phyloP scores from a whole-genome alignment of 192 early-diverging fungal species.

The Umbelopsis ramanniana region DNA sequence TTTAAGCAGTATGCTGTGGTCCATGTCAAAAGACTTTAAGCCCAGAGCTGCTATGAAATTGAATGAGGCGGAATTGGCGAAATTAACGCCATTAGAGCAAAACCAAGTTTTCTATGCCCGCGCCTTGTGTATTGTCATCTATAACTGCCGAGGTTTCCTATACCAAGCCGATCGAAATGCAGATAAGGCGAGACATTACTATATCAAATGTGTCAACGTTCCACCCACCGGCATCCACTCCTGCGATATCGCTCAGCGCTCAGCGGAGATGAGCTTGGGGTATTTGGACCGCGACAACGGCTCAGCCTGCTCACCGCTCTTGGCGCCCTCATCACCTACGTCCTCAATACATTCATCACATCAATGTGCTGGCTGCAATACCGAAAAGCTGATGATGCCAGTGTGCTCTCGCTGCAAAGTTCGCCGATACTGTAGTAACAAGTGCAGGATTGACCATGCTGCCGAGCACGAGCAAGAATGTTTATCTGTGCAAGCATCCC shows the following conservation, averaged over 20 bases:
- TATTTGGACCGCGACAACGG: slow-evolving; percentile 3
- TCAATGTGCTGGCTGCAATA: slow-evolving; percentile 31
- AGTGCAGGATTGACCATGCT: slow-evolving; percentile 17
- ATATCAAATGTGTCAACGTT: slow-evolving; percentile 35
- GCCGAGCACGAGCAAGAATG: slow-evolving; percentile 4
- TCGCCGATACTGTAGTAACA: slow-evolving; percentile 32
- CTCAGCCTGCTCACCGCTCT: background rate
- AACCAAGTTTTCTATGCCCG: slow-evolving; percentile 21
- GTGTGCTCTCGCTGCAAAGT: slow-evolving; percentile 38
- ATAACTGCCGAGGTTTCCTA: slow-evolving; percentile 33
- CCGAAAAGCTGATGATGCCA: slow-evolving; percentile 39
- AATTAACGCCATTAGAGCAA: background rate
- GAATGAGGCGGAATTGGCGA: background rate
- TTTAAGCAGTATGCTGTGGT: background rate
- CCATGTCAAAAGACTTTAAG: background rate
- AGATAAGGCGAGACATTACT: slow-evolving; percentile 30
- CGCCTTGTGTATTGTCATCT: slow-evolving; percentile 37
- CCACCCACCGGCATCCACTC: slow-evolving; percentile 18
- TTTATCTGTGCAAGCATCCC: background rate
- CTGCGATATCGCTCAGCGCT: background rate
- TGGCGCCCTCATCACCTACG: background rate
- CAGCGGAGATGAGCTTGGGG: background rate
- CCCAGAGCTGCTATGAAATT: slow-evolving; percentile 9
- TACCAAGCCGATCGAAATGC: slow-evolving; percentile 23
- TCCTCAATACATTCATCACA: slow-evolving; percentile 19